A percentile compares a stretch with the other conserved stretches of the same genome.
These are phyloP conservation scores for Haplosporangium gracile DNA, from an alignment of 192 early-diverging fungal species.

Conservation along the genomic window DNA sequence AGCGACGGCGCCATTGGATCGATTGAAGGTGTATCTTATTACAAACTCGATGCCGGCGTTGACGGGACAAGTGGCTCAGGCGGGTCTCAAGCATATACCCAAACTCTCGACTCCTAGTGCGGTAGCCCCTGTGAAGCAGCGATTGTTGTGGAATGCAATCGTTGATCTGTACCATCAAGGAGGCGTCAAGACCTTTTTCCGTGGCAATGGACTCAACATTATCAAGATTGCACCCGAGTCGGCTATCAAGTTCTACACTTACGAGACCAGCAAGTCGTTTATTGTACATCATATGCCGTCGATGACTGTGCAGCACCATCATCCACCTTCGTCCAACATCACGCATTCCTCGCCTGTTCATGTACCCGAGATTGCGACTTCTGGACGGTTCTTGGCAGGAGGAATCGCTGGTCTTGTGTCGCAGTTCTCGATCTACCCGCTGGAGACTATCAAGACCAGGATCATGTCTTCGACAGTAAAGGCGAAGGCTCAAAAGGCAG, in stretches of 20 bases:
- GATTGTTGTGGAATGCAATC: conserved; percentile 60
- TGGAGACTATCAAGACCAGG: conserved; percentile 83
- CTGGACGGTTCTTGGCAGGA: conserved; percentile 77
- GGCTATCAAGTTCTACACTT: conserved; percentile 82
- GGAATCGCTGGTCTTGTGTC: conserved; percentile 78
- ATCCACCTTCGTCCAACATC: not conserved
- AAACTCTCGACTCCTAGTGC: conserved; percentile 40
- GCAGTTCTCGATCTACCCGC: conserved; percentile 82
- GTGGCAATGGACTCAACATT: conserved; percentile 84
- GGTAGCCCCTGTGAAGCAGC: conserved; percentile 49
- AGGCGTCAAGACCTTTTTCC: conserved; percentile 76
- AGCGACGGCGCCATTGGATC: conserved; percentile 79
- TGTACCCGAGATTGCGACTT: conserved; percentile 60
- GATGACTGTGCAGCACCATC: conserved; percentile 31
- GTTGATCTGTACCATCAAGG: conserved; percentile 73
- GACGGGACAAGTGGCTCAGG: conserved; percentile 27
- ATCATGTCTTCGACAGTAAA: conserved; percentile 74
- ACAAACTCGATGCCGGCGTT: conserved; percentile 54
- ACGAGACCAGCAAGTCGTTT: conserved; percentile 66
- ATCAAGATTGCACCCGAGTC: conserved; percentile 84
- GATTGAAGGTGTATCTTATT: conserved; percentile 74
- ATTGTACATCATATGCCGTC: conserved; percentile 45
- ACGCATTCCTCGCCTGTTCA: conserved; percentile 12
- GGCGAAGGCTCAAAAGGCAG: not conserved
- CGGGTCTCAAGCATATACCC: conserved; percentile 56